phyloP scores from a whole-genome alignment of 2,329 filamentous ascomycete genomes.

The Colletotrichum sp. region DNA sequence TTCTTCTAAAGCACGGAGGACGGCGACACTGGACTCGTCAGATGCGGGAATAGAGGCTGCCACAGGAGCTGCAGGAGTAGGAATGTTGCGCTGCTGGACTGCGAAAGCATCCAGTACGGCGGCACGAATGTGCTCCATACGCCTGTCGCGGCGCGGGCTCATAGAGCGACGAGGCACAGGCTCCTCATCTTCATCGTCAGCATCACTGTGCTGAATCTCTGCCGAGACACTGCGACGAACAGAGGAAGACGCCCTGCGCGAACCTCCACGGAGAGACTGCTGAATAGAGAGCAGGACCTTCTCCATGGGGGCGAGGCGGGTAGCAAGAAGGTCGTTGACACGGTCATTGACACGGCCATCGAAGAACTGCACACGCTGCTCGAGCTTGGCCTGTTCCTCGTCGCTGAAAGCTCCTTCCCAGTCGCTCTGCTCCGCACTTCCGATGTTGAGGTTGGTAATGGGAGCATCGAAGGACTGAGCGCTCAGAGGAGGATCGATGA shows the following conservation, averaged over 20 bases:
- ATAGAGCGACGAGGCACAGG: constrained; percentile 68
- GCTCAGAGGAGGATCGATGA: constrained; percentile 55
- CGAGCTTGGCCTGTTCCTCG: constrained; percentile 82
- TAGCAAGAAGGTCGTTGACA: constrained; percentile 77
- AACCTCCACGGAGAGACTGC: constrained; percentile 65
- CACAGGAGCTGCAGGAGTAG: constrained; percentile 30
- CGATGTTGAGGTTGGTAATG: constrained; percentile 67
- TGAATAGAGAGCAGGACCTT: constrained; percentile 79
- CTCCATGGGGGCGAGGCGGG: constrained; percentile 81
- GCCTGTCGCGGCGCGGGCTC: constrained; percentile 80
- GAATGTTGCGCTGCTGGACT: constrained; percentile 52
- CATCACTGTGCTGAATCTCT: constrained; percentile 82
- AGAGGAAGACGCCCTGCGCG: constrained; percentile 58
- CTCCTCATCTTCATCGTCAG: constrained; percentile 91
- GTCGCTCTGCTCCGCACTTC: constrained; percentile 77
- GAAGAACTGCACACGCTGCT: constrained; percentile 84
- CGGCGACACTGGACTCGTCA: constrained; percentile 40
- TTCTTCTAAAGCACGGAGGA: constrained; percentile 71
- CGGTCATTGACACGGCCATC: constrained; percentile 88
- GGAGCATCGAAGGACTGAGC: constrained; percentile 58
- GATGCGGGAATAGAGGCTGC: constrained; percentile 28
- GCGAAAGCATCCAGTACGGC: constrained; percentile 77
- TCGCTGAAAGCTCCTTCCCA: constrained; percentile 90
- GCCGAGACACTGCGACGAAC: constrained; percentile 69
- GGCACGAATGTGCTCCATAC: constrained; percentile 79